Conservation (phyloP, 441 rosid species). For the Flueggea neowawraea region DNA sequence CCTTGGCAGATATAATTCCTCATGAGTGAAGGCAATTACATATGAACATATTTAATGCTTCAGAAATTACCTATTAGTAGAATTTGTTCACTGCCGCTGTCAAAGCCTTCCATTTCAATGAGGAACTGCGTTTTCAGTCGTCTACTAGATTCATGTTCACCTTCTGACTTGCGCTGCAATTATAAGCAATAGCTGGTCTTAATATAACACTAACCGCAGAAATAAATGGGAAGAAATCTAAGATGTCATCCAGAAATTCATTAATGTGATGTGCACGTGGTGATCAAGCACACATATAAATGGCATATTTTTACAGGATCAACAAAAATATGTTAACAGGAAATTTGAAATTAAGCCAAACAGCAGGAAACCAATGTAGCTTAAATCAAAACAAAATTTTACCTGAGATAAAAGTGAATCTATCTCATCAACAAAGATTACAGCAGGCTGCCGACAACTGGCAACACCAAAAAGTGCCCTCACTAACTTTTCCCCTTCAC, state of each 20-base stretch:
- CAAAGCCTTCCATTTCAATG: conserved; percentile 98
- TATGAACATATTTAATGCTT: background rate
- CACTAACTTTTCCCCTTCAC: conserved; percentile 98
- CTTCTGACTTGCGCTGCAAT: conserved; percentile 92
- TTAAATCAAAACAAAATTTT: conserved; percentile 10
- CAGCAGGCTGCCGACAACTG: conserved; percentile 97
- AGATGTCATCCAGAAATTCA: no score
- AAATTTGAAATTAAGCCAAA: no score
- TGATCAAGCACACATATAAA: no score
- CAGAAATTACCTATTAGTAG: conserved; percentile 75
- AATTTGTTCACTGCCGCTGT: conserved; percentile 82
- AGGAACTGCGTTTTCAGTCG: conserved; percentile 95
- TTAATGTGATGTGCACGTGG: no score
- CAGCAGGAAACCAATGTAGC: no score
- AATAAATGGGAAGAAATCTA: no score
- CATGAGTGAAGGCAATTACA: no score
- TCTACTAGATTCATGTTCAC: conserved; percentile 97
- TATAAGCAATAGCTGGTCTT: background rate
- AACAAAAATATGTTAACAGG: no score
- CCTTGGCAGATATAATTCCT: no score
- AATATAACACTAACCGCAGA: no score
- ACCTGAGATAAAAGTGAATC: conserved; percentile 97
- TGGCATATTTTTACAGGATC: no score
- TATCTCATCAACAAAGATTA: conserved; percentile 95
- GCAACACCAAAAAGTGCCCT: conserved; percentile 99